Evolutionary conservation across 345 rosid genomes (phyloP).

Genomic region (Passiflora organensis): DNA sequence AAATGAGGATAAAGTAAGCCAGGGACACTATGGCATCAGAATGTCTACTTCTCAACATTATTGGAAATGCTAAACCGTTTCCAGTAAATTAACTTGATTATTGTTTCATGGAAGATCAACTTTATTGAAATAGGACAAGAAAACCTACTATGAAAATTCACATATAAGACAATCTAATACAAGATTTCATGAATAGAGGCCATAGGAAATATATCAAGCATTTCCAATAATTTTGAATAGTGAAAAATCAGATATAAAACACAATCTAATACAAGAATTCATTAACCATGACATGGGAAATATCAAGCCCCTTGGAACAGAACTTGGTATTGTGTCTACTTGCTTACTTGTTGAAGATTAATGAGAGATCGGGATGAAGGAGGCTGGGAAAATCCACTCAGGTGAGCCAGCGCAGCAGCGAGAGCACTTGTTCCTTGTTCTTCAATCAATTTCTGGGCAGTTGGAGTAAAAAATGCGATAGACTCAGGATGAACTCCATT

Average conservation of each 20-base stretch:
- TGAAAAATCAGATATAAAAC: not conserved
- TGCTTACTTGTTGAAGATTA: constrained; percentile 75
- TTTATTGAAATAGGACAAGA: not conserved
- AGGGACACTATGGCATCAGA: too few species aligned
- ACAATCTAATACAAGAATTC: too few species aligned
- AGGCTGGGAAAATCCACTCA: constrained; percentile 87
- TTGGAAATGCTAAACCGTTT: too few species aligned
- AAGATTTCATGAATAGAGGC: not conserved
- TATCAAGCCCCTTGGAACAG: not conserved
- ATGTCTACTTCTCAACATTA: too few species aligned
- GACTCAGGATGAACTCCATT: constrained; percentile 88
- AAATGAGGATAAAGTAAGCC: too few species aligned
- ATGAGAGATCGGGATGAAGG: constrained; percentile 93
- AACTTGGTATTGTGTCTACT: constrained; percentile 3
- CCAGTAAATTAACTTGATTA: not conserved
- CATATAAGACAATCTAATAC: too few species aligned
- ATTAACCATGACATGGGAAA: not conserved
- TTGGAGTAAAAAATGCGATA: constrained; percentile 62
- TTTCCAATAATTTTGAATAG: too few species aligned
- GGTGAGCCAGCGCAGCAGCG: constrained; percentile 91
- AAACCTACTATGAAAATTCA: too few species aligned
- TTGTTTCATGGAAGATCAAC: not conserved
- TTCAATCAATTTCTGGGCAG: constrained; percentile 66
- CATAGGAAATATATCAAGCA: not conserved
- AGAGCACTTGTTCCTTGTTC: constrained; percentile 84